phyloP scores from a whole-genome alignment of 2,329 filamentous ascomycete genomes.

The Akanthomyces uredinophilus region DNA sequence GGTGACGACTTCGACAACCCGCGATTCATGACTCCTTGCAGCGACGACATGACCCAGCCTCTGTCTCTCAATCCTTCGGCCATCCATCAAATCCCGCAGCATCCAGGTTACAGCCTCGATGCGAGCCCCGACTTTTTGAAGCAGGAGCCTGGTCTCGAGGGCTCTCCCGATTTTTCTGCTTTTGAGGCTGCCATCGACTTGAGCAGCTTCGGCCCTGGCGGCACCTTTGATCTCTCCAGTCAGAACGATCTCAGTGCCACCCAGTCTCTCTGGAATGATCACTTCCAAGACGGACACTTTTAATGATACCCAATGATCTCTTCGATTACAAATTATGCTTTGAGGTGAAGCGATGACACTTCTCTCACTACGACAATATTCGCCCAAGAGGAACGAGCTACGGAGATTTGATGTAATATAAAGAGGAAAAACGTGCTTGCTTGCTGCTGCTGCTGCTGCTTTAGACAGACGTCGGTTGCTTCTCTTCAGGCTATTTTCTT shows the following conservation, averaged over 20 bases:
- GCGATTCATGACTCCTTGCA: slow-evolving; percentile 49
- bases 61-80: slow-evolving; percentile 24
- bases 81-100: slow-evolving; percentile 1
- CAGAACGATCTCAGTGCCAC: slow-evolving; percentile 23
- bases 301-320: slow-evolving; percentile 23
- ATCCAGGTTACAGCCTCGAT: slow-evolving; percentile 18
- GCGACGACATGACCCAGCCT: slow-evolving; percentile 40
- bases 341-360: slow-evolving; percentile 11
- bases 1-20: slow-evolving; percentile 30
- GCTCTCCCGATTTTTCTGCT: slow-evolving; percentile 33
- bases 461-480: neutral
- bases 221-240: slow-evolving; percentile 26
- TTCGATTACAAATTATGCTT: slow-evolving; percentile 7
- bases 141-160: slow-evolving; percentile 24
- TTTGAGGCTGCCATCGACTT: slow-evolving; percentile 38
- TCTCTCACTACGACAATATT: slow-evolving; percentile 4
- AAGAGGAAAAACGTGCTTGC: slow-evolving; percentile 6
- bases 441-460: slow-evolving; percentile 8
- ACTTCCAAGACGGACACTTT: slow-evolving; percentile 28
- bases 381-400: slow-evolving; percentile 10
- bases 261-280: slow-evolving; percentile 28
- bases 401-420: slow-evolving; percentile 12
- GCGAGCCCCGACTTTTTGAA: slow-evolving; percentile 24
- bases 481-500: slow-evolving; percentile 6
- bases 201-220: slow-evolving; percentile 29